phyloP scores from a whole-genome alignment of 495 filamentous ascomycete genomes.

The Aspergillus ellipticus region DNA sequence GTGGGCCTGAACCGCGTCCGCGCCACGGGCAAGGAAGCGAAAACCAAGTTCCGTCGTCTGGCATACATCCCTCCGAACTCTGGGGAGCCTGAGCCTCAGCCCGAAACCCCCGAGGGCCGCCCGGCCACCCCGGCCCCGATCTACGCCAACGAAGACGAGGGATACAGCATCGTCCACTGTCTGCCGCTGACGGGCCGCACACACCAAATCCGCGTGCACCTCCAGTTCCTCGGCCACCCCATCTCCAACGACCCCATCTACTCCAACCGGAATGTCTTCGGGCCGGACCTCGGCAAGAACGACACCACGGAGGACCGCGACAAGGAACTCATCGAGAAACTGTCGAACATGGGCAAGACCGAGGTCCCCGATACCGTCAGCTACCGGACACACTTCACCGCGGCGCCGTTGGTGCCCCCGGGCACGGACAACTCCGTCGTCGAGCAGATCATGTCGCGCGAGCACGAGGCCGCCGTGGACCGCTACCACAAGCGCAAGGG shows the following conservation, averaged over 20 bases:
- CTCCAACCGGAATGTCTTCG: slow-evolving; percentile 89
- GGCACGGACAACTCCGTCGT: slow-evolving; percentile 36
- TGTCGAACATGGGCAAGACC: slow-evolving; percentile 89
- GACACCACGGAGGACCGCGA: slow-evolving; percentile 69
- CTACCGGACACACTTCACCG: slow-evolving; percentile 55
- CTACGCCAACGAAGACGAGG: slow-evolving; percentile 43
- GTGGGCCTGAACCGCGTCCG: slow-evolving; percentile 89
- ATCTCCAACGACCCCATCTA: slow-evolving; percentile 98
- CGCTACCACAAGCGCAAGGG: slow-evolving; percentile 73
- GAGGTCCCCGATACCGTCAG: slow-evolving; percentile 86
- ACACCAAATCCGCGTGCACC: slow-evolving; percentile 90
- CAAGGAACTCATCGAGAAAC: slow-evolving; percentile 79
- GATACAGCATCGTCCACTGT: slow-evolving; percentile 93
- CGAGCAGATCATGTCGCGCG: slow-evolving; percentile 41
- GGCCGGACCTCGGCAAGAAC: slow-evolving; percentile 66
- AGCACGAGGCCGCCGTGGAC: slow-evolving; percentile 83
- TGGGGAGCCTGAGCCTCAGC: slow-evolving; percentile 8
- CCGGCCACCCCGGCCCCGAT: slow-evolving; percentile 27
- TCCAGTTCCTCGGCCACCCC: slow-evolving; percentile 91
- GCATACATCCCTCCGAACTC: slow-evolving; percentile 71
- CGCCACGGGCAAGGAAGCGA: slow-evolving; percentile 84
- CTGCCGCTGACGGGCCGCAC: slow-evolving; percentile 90
- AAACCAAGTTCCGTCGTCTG: slow-evolving; percentile 83
- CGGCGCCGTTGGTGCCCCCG: slow-evolving; percentile 38
- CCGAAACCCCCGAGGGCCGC: slow-evolving; percentile 24